Evolutionary conservation across 495 filamentous ascomycete species (phyloP).

Genomic region (Penicillium ochrochloron): DNA sequence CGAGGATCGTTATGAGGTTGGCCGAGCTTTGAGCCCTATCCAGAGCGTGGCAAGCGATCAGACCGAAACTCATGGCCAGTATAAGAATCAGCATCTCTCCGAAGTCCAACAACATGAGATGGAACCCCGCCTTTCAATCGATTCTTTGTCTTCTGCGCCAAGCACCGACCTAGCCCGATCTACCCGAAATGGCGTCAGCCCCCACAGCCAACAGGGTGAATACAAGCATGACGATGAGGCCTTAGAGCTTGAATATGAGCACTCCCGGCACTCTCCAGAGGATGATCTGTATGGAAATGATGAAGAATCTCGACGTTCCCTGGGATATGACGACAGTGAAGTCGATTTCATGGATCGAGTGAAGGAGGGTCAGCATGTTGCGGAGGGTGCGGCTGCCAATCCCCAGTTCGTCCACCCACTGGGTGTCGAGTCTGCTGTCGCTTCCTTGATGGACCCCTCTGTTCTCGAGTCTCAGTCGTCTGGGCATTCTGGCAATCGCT

Average conservation of each 20-base stretch:
- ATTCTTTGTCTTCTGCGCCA: constrained; percentile 57
- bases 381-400: constrained; percentile 66
- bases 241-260: constrained; percentile 47
- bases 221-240: constrained; percentile 36
- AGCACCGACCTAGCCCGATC: constrained; percentile 58
- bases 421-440: constrained; percentile 86
- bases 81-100: constrained; percentile 13
- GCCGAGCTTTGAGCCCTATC: constrained; percentile 78
- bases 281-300: constrained; percentile 51
- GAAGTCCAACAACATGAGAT: constrained; percentile 36
- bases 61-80: constrained; percentile 35
- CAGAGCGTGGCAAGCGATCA: constrained; percentile 84
- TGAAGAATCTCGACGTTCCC: constrained; percentile 57
- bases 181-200: constrained; percentile 56
- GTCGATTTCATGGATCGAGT: constrained; percentile 61
- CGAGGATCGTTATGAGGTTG: constrained; percentile 56
- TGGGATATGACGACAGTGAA: constrained; percentile 71
- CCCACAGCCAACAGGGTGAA: constrained; percentile 53
- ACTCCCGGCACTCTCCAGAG: constrained; percentile 31
- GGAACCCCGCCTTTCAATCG: constrained; percentile 53
- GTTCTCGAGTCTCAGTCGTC: constrained; percentile 51
- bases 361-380: constrained; percentile 68
- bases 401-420: constrained; percentile 73
- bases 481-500: constrained; percentile 39
- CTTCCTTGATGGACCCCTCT: constrained; percentile 82